Base-by-base conservation (phyloP, 768 basidiomycete species). In the Imleria badia region DNA sequence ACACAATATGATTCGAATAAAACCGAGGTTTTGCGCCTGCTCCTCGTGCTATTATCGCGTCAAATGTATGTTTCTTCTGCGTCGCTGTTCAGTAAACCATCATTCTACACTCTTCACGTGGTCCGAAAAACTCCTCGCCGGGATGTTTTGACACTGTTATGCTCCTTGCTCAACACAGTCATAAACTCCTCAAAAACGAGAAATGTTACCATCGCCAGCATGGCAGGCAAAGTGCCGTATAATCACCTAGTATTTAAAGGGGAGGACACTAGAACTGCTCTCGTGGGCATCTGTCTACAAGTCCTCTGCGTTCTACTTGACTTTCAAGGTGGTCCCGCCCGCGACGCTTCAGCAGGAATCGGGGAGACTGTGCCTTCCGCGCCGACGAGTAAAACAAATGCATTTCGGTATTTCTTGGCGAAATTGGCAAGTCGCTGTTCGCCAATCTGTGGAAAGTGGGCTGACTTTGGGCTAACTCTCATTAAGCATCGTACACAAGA, bases 141-240 rank as follows among this genome's bases (percentile, higher is more conserved):
- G 40, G 82, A 94, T 62, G 86, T 95, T n/a, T 78, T 99, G 51
- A 94, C 95, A 5, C 75, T 98, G 26, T 74, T 99, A 9, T 99
- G 96, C 72, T 98, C 95, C 5, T 75, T 97, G 42, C 76, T 99
- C 55, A 99, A 99, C 67, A 96, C 92, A 11, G 84, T 85, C 51
- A 82, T 91, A 80, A 91, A 87, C 69, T 82, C 86, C 1, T 71
- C 84, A 34, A 76, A 75, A 31, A 70, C 75, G 22, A 78, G 71
- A 42, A 73, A 73, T 40, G 81, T 76, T 43, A 78, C 78, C 19
- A 82, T 91, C 48, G 84, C 82, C 23, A 78, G 82, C 22, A 83
- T 91, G 72, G 83, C 89, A 0, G 88, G 87, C 26, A 89, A 85
- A 61, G 72, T 94, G 26, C 93, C 92, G 0, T 95, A 94, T 67